Conservation (phyloP, 1,284 basidiomycete genomes). For the Marasmius oreades region DNA sequence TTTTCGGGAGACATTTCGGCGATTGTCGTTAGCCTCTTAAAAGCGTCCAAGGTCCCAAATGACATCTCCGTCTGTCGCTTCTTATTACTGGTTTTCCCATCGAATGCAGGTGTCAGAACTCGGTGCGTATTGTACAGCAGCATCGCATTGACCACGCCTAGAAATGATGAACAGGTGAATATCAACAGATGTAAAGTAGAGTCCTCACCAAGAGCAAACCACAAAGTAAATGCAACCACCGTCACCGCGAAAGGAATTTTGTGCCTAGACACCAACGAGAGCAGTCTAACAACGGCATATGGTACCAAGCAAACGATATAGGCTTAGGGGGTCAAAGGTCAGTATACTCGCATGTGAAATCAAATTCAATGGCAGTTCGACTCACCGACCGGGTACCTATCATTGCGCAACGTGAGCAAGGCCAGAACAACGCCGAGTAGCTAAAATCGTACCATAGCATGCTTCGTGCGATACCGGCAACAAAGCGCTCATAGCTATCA, state of each 20-base stretch:
- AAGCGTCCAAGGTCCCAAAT: slow-evolving; percentile 13
- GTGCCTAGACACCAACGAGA: slow-evolving; percentile 41
- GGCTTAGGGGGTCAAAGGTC: slow-evolving; percentile 30
- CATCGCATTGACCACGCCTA: slow-evolving; percentile 60
- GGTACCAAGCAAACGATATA: slow-evolving; percentile 61
- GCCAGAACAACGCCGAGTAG: no score
- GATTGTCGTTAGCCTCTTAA: slow-evolving; percentile 8
- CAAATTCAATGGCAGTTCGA: not conserved
- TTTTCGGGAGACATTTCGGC: not conserved
- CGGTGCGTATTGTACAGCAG: slow-evolving; percentile 68
- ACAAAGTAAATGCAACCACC: slow-evolving; percentile 50
- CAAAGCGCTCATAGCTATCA: slow-evolving; percentile 56
- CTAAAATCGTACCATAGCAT: slow-evolving; percentile 58
- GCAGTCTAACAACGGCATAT: slow-evolving; percentile 49
- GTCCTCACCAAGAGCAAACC: slow-evolving; percentile 51
- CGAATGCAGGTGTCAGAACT: slow-evolving; percentile 54
- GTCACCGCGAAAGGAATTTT: slow-evolving; percentile 39
- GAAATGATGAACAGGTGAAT: slow-evolving; percentile 7
- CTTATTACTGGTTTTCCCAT: slow-evolving; percentile 15
- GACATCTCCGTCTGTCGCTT: slow-evolving; percentile 11
- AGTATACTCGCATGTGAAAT: slow-evolving; percentile 2
- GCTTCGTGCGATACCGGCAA: slow-evolving; percentile 53
- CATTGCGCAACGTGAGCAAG: slow-evolving; percentile 2
- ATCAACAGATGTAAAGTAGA: slow-evolving; percentile 3
- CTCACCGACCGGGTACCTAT: slow-evolving; percentile 62